Base-by-base conservation (phyloP, 2,329 filamentous ascomycete species). In the Apiospora arundinis region DNA sequence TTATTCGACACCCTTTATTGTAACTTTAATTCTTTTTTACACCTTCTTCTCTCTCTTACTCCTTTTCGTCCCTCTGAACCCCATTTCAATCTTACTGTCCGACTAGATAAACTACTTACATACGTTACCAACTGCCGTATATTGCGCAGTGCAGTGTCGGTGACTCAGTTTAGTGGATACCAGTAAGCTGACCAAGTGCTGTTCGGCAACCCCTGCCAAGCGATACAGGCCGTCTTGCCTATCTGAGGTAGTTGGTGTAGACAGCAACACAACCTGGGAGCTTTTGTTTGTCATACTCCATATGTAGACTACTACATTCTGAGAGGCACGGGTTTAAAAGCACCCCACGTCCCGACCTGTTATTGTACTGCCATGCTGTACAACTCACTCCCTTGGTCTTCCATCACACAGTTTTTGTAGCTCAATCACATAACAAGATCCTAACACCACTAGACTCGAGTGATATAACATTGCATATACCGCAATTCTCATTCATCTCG, bases 101-200 rank as follows among this genome's bases (percentile, higher is more conserved):
- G n/a, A n/a, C n/a, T n/a, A n/a, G n/a, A n/a, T n/a, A n/a, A n/a
- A n/a, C n/a, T n/a, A n/a, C n/a, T n/a, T n/a, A n/a, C n/a, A n/a
- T n/a, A n/a, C n/a, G n/a, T n/a, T n/a, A n/a, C n/a, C n/a, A n/a
- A n/a, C n/a, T n/a, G n/a, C n/a, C n/a, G n/a, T n/a, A n/a, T n/a
- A n/a, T n/a, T n/a, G n/a, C n/a, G n/a, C n/a, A n/a, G n/a, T n/a
- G n/a, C n/a, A n/a, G 9, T 40, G 56, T n/a, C 32, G 5, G 56
- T 63, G 56, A 63, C 32, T 63, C 56, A 63, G 28, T 12, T n/a
- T n/a, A 63, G 56, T 63, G 56, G 56, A 40, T n/a, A 63, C 52
- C 32, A 14, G 56, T 63, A 63, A 40, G 56, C 56, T 23, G 56
- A 23, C 9, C 18, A n/a, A 23, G 32, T 32, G 12, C 56, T 4